phyloP scores from a whole-genome alignment of 805 yeast species.

The Clavispora santaluciae region DNA sequence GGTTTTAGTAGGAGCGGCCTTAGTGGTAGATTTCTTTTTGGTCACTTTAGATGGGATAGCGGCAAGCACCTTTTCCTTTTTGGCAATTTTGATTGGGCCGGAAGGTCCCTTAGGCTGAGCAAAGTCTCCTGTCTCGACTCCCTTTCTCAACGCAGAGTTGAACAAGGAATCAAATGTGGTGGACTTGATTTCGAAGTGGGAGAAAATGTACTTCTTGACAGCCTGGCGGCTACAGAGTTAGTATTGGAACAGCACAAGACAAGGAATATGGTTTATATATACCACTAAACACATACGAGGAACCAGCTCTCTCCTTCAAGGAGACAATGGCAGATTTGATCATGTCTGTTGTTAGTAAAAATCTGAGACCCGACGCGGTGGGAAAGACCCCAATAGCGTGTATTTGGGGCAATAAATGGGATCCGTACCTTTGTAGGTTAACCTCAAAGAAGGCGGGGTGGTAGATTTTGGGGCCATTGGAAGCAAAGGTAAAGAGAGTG shows the following conservation, averaged over 20 bases:
- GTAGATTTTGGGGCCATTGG: conserved; percentile 13
- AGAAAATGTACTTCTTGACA: conserved; percentile 73
- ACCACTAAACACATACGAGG: conserved; percentile 55
- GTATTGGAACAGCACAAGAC: conserved; percentile 11
- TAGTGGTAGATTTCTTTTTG: conserved; percentile 1
- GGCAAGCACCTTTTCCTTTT: conserved; percentile 26
- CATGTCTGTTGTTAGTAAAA: conserved; percentile 39
- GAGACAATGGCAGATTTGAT: conserved; percentile 63
- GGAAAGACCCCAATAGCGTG: background rate
- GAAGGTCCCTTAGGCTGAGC: conserved; percentile 87
- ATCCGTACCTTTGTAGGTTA: conserved; percentile 15
- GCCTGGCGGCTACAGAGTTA: conserved; percentile 67
- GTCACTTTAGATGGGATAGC: conserved; percentile 1
- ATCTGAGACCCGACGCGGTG: background rate
- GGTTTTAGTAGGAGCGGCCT: background rate
- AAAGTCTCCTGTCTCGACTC: conserved; percentile 73
- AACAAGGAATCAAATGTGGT: conserved; percentile 68
- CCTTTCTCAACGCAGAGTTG: conserved; percentile 74
- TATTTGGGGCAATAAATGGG: background rate
- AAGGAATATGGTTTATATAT: no score
- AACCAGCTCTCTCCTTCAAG: conserved; percentile 77
- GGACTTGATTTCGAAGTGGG: conserved; percentile 55
- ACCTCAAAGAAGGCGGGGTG: conserved; percentile 7
- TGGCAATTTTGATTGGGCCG: conserved; percentile 71
- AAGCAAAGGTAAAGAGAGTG: background rate